Base-by-base conservation (phyloP, 192 early-diverging fungal genomes). In the Piromyces finnis region DNA sequence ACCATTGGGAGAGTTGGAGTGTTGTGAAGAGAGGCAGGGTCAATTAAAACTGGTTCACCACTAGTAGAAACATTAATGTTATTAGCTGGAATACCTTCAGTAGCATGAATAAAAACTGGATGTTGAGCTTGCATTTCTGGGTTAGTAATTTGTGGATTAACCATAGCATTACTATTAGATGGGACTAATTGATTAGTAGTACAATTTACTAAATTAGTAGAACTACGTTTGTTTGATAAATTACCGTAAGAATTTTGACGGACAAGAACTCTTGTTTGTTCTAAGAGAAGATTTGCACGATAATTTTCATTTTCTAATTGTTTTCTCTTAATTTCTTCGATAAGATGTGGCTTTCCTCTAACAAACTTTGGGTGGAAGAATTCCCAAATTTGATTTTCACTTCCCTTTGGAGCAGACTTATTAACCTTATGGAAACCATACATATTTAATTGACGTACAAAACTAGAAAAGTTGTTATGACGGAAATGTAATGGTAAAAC, bases 341-440 rank as follows among this genome's bases (percentile, higher is more conserved):
- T 86, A 80, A 95, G 83, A 82, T 94, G 93, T 12, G 92, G 88
- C 12, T 91, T 88, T 81, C 91, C 92, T 80, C 94, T 88, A 78
- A 92, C 84, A 79, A 94, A 95, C 78, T 94, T 94, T 84, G 90
- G 88, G 79, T 95, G 94, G 77, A 91, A 93, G 81, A 95, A 95
- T 85, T 94, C 93, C 94, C 94, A 95, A 83, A 95, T 93, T 83
- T 95, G 94, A 86, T 95, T 94, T 83, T 95, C 94, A 29, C 92
- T 93, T n/a, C 26, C 26, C 81, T 92, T 88, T 82, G 94, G 92
- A 11, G 94, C 92, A 79, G 93, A 94, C 83, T 95, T 95, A 89
- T 95, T 96, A 28, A 95, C 90, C 84, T 96, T 96, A 87, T 95
- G 94, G 83, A 96, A 96, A 77, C 83, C 85, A 41, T 87, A 87